Base-by-base conservation (phyloP, 1,284 basidiomycete genomes). In the Phenoliferia sp. region DNA sequence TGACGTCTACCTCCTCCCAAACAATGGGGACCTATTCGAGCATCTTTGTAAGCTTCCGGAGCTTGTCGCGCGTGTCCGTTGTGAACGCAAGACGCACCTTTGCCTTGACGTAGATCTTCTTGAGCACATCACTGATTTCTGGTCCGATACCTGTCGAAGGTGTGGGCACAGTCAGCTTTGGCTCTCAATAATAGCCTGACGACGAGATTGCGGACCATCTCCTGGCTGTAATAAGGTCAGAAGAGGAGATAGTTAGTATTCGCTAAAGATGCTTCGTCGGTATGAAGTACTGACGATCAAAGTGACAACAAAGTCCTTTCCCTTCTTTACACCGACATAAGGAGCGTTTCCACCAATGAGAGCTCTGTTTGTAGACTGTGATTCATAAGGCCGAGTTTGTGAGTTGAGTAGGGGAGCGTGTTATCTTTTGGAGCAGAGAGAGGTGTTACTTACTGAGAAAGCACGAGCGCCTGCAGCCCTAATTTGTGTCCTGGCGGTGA, bases 1-100 rank as follows among this genome's bases (percentile, higher is more conserved):
- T 90, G 64, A 99, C 96, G 78, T 90, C 91, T 78, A 97, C 94
- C 82, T 99, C 95, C 81, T 99, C 96, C 96, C 96, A 99, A 81
- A 92, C 85, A 77, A 97, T 94, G 62, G 94, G 94, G 33, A 94
- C 93, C 90, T 94, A 69, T n/a, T 17, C 3, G 22, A 33, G 3
- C 15, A 16, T 32, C 17, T 26, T 16, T 9, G 32, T 54, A 44
- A 60, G 48, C 34, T 28, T 29, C 22, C 17, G 63, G 44, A 33
- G 19, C 28, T n/a, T 28, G 60, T 59, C 6, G 16, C 22, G 44
- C 33, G 36, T 5, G 9, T n/a, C 5, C 7, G 28, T 7, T 52
- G 48, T 7, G 54, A 39, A n/a, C 28, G 69, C 74, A 69, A 80
- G 48, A 79, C 79, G 39, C 56, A 90, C 92, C 69, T 89, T 85